A percentile compares a stretch with the other conserved stretches of the same genome.
Evolutionary conservation across 257 asterid genomes (phyloP).

Genomic region (Vinca minor): DNA sequence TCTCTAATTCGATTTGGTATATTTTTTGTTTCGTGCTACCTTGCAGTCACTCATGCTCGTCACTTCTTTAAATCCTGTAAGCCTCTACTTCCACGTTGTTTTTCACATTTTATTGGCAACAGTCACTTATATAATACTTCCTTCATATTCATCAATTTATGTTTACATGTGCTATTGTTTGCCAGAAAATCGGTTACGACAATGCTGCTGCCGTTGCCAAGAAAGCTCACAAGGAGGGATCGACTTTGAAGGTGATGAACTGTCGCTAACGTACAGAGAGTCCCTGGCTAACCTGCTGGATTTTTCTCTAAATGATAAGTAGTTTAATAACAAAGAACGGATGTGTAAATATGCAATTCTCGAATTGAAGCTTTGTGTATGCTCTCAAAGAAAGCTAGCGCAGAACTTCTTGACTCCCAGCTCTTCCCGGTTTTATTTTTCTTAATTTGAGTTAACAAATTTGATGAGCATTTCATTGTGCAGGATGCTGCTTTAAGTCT

Average conservation of each 20-base stretch:
- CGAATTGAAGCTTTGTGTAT: neutral
- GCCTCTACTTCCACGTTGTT: slow-evolving; percentile 10
- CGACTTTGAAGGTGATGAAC: slow-evolving; percentile 64
- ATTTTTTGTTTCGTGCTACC: slow-evolving; percentile 10
- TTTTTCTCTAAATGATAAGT: neutral
- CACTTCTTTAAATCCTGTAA: slow-evolving; percentile 92
- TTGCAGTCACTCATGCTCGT: slow-evolving; percentile 99
- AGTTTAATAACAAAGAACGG: neutral
- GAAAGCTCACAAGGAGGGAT: slow-evolving; percentile 96
- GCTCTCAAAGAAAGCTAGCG: too few species aligned
- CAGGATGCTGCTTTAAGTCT: slow-evolving; percentile 87
- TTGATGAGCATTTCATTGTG: slow-evolving; percentile 17
- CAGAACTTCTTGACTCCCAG: too few species aligned
- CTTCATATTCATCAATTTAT: neutral
- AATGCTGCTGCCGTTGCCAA: slow-evolving; percentile 96
- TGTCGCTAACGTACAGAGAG: neutral
- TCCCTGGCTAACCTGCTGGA: neutral
- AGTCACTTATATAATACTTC: neutral
- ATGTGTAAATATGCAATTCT: neutral
- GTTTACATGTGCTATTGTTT: slow-evolving; percentile 17
- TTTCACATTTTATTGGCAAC: neutral
- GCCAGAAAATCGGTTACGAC: slow-evolving; percentile 91
- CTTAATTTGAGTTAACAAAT: neutral
- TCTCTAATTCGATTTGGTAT: slow-evolving; percentile 15
- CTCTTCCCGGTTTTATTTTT: too few species aligned